Evolutionary conservation across 169 alveolate genomes (phyloP).

Genomic region (Eimeria brunetti): DNA sequence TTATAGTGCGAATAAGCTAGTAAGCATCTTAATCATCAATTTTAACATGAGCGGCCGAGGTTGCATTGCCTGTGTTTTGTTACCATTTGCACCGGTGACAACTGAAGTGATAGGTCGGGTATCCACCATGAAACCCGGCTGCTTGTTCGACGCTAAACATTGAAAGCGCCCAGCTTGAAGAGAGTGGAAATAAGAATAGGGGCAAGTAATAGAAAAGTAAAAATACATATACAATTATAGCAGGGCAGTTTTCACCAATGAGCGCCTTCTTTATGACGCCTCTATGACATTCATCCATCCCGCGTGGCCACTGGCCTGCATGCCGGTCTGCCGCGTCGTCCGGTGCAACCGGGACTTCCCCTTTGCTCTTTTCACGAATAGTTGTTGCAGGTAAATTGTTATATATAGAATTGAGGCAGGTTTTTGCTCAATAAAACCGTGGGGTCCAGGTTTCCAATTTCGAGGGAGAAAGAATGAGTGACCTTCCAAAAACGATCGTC

Average conservation of each 20-base stretch:
- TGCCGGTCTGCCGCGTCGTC: neutral
- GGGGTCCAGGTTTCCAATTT: neutral
- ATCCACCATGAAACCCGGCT: neutral
- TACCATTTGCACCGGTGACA: neutral
- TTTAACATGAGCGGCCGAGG: neutral
- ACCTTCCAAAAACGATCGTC: constrained; percentile 42
- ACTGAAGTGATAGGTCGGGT: neutral
- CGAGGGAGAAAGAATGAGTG: constrained; percentile 27
- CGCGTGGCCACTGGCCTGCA: neutral
- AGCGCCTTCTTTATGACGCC: neutral
- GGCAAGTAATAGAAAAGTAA: neutral
- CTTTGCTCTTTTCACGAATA: neutral
- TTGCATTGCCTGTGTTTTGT: neutral
- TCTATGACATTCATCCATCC: neutral
- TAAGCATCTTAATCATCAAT: neutral
- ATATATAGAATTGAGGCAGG: neutral
- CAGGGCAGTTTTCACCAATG: neutral
- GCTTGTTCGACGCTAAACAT: neutral
- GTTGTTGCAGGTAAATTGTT: neutral
- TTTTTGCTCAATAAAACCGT: neutral
- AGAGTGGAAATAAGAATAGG: no score
- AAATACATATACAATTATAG: neutral
- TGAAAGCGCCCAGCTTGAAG: neutral
- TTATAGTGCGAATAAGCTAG: neutral
- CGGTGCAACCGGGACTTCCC: neutral